Evolutionary conservation across 73 alveolate species (phyloP), one percentile per base, ranked within the genome.

Genomic region (Symbiodinium natans): DNA sequence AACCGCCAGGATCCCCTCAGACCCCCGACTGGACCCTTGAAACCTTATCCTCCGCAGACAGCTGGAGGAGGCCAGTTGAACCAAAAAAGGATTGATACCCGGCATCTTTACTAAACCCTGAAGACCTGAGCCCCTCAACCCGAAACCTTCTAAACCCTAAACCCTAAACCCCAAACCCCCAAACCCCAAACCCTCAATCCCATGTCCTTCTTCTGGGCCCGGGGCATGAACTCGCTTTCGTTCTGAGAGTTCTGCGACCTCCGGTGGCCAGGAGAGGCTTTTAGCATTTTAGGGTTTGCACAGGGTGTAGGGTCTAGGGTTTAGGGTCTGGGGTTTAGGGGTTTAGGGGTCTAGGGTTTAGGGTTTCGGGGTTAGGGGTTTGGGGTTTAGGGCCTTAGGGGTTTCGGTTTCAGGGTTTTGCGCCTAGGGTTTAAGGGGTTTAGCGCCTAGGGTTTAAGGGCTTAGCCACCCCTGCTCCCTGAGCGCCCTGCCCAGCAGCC

Each of bases 211-310:
- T 40, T 34, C 68, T 21, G 31, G 41, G 56, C 19, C 68, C 27
- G 19, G 31, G 38, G 54, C 95, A 88, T 88, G 95, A 88, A 88
- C 86, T 88, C 95, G 71, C 95, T 88, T 54, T 88, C 95, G 73
- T 63, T 88, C 34, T 88, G 95, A 71, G 95, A 88, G 85, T 86
- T 88, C 71, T 48, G 41, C 23, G 17, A 75, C 34, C 38, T 10
- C 1, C 10, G n/a, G 63, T 1, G 63, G 2, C 19, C 63, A 48
- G 63, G 11, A 43, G 11, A 8, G 56, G 56, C n/a, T n/a, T n/a
- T n/a, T n/a, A n/a, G n/a, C n/a, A n/a, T n/a, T n/a, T n/a, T n/a
- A n/a, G 56, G 63, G 63, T 48, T 48, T 48, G 27, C 56, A 43
- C 56, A 6, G 19, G 6, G 56, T 43, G 6, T 43, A 11, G 19